Conservation (phyloP, 805 yeast genomes). For the Kuraishia floccosa region DNA sequence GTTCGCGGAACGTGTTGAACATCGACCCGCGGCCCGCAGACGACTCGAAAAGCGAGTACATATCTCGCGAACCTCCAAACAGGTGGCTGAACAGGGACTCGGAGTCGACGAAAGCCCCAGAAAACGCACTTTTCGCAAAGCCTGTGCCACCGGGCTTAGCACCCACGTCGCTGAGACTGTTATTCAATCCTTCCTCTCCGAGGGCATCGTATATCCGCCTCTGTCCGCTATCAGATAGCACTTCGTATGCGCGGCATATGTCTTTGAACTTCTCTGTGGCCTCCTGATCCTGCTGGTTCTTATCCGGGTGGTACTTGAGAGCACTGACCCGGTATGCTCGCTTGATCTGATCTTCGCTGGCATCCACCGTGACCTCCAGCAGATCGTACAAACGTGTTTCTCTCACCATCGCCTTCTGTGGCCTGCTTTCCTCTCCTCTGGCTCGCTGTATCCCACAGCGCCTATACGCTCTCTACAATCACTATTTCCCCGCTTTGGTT, state of each 20-base stretch:
- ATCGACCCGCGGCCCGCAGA: neutral
- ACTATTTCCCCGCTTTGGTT: too few relatives aligned
- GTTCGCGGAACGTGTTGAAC: neutral
- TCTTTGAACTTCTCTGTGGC: constrained; percentile 47
- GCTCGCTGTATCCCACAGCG: too few relatives aligned
- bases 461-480: too few relatives aligned
- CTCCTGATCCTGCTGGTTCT: constrained; percentile 37
- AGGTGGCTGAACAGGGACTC: constrained; percentile 18
- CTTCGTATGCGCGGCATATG: constrained; percentile 57
- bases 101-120: constrained; percentile 8
- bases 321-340: constrained; percentile 75
- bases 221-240: constrained; percentile 33
- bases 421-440: too few relatives aligned
- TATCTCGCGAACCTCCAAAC: constrained; percentile 12
- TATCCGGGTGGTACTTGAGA: constrained; percentile 69
- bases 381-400: constrained; percentile 32
- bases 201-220: constrained; percentile 40
- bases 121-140: too few relatives aligned
- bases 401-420: constrained; percentile 1
- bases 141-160: neutral
- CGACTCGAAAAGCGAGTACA: constrained; percentile 4
- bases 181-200: constrained; percentile 34
- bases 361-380: constrained; percentile 41
- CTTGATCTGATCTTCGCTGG: constrained; percentile 49
- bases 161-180: too few relatives aligned